Evolutionary conservation across 2,329 filamentous ascomycete genomes (phyloP), one percentile per base, ranked within the genome.

Genomic region (Fragosphaeria purpurea): DNA sequence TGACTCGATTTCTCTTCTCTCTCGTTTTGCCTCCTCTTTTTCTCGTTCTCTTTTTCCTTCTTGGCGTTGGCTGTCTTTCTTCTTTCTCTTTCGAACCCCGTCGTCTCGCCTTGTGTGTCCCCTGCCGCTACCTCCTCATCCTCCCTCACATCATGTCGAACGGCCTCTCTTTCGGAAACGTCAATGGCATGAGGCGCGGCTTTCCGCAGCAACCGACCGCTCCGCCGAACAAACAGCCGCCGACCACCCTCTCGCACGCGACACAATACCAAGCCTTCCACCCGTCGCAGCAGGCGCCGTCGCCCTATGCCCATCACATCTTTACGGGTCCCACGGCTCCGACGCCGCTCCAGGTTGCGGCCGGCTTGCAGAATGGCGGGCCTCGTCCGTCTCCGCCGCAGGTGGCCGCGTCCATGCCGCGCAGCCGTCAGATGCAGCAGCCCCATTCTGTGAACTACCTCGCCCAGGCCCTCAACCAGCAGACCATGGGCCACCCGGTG

Each of bases 231-330:
- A 56, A 58, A 35, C 56, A 80, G 62, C 73, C 75, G 54, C 76
- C 76, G 33, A 73, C 76, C 40, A 72, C 73, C 30, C 70, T 70
- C 34, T 61, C 75, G 55, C 75, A 75, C 59, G 72, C 74, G 53
- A 72, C 76, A 53, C 72, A 76, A 2, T 80, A 80, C 60, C 75
- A 77, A 61, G 60, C 70, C 13, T 57, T 57, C 50, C 56, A 57
- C 48, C 72, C 75, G 56, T 67, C 71, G 53, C 80, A 80, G 30
- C 52, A 52, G 61, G 63, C 72, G 50, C 66, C 76, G 53, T 66
- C 65, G 52, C 59, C 68, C 22, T 79, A 77, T 55, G 63, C 73
- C 22, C 75, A 76, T 56, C 74, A 77, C 56, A 66, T 80, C 54
- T 80, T 77, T 63, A 64, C 69, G 59, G 69, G 66, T 45, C 64